Percentiles rank a stretch among this genome's conserved stretches.
phyloP scores from a whole-genome alignment of 192 early-diverging fungal species.

The Paraglomus brasilianum region DNA sequence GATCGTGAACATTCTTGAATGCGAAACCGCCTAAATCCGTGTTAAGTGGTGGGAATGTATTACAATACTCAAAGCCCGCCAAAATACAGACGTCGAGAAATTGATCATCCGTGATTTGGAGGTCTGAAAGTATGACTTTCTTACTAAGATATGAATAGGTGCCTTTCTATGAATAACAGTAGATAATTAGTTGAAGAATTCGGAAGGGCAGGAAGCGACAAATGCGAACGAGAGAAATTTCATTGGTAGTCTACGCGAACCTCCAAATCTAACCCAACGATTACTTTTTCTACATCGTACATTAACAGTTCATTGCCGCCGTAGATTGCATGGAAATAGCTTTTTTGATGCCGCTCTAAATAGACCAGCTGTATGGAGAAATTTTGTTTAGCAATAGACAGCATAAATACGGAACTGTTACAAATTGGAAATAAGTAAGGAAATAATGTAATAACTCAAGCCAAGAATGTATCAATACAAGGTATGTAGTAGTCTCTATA shows the following conservation, averaged over 20 bases:
- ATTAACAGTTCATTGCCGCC: conserved; percentile 72
- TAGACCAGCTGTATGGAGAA: conserved; percentile 59
- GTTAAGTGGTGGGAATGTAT: conserved; percentile 67
- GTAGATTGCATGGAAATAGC: conserved; percentile 69
- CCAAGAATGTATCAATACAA: not conserved
- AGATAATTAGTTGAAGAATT: not conserved
- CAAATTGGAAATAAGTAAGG: not conserved
- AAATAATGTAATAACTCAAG: not conserved
- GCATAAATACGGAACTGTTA: too few species aligned
- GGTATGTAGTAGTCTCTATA: too few species aligned
- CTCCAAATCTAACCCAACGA: conserved; percentile 61
- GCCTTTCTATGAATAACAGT: conserved; percentile 44
- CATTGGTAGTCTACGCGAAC: conserved; percentile 21
- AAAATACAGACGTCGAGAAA: conserved; percentile 79
- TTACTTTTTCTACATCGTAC: conserved; percentile 74
- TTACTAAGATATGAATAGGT: conserved; percentile 66
- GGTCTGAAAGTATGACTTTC: conserved; percentile 55
- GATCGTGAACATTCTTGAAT: conserved; percentile 68
- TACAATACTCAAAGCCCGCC: conserved; percentile 74
- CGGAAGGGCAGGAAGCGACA: not conserved
- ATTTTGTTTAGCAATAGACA: not conserved
- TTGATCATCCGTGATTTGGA: conserved; percentile 64
- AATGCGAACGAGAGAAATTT: not conserved
- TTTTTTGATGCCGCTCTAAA: conserved; percentile 64
- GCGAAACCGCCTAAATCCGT: conserved; percentile 55